Evolutionary conservation across 192 early-diverging fungal species (phyloP), one percentile per base, ranked within the genome.

Genomic region (Coemansia sp.): DNA sequence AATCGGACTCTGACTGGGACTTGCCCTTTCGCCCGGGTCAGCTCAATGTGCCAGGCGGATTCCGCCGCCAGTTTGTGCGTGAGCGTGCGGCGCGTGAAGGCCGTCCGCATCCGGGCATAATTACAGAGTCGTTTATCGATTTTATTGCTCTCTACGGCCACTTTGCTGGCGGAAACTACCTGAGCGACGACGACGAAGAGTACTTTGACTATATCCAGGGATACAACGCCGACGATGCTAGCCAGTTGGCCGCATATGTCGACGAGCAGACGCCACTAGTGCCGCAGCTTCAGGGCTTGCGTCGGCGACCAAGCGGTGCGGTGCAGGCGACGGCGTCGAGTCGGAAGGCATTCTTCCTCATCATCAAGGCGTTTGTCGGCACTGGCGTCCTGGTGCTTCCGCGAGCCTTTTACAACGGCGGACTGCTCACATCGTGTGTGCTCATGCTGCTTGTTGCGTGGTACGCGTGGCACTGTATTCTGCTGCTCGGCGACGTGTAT

Each of bases 61-160:
- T 98, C 74, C 89, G 96, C 55, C 87, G 96, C 16, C 91, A 95
- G 74, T 94, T 94, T 75, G 82, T 97, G 41, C 84, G 85, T 23
- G 82, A 89, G 67, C 88, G 93, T 47, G 92, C 92, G 6, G 79
- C 79, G 37, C 79, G 83, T 37, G 81, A 83, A 59, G 94, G 92
- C 47, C 84, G 85, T 18, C 69, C 69, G 12, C 84, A 69, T 52
- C 91, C 90, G 0, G 89, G 91, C 47, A 77, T 89, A 14, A 78
- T 95, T 56, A 93, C 96, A 2, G 79, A 88, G 43, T 93, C 90
- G 61, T 99, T 96, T 85, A 85, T 96, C 37, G 96, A 98, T 71
- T 97, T 98, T 72, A 85, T 98, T 56, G 90, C 90, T 26, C 85
- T 98, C 50, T 97, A 93, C 67, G 94, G 94, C 35, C 95, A 93